Conservation (phyloP, 768 basidiomycete genomes). For the Suillus sp. region DNA sequence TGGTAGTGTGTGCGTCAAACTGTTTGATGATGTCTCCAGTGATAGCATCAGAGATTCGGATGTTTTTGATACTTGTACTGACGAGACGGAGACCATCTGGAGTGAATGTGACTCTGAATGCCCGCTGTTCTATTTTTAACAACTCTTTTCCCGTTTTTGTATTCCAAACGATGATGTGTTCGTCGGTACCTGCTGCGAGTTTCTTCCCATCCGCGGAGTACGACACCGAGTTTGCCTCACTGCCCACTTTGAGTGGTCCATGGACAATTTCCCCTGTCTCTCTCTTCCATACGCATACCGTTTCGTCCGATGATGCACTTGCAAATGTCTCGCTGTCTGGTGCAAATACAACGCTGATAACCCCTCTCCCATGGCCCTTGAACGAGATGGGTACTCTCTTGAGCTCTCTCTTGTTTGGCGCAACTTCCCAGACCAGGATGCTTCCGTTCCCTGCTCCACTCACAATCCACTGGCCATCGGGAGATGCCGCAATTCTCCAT, state of each 20-base stretch:
- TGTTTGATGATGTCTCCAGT: too few species aligned
- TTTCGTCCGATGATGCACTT: too few species aligned
- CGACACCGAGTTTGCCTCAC: fast-evolving
- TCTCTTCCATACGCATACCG: too few species aligned
- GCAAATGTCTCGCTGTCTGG: too few species aligned
- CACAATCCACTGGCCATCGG: slow-evolving; percentile 17
- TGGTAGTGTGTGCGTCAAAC: too few species aligned
- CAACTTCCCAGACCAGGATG: too few species aligned
- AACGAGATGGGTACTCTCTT: background rate
- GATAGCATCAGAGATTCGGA: background rate
- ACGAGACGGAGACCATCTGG: slow-evolving; percentile 1
- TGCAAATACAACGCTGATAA: background rate
- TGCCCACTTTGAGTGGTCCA: background rate
- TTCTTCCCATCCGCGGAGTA: background rate
- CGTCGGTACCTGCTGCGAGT: too few species aligned
- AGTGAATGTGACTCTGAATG: background rate
- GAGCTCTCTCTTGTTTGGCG: too few species aligned
- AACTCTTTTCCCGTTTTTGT: background rate
- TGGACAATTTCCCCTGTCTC: background rate
- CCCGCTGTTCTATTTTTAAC: background rate
- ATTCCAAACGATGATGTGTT: too few species aligned
- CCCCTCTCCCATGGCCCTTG: background rate
- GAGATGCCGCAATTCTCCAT: slow-evolving; percentile 39
- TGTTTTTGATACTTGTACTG: background rate
- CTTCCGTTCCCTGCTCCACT: too few species aligned